A percentile compares a stretch with the other conserved stretches of the same genome.
phyloP scores from a whole-genome alignment of 768 basidiomycete genomes.

The Coprinopsis strossmayeri region DNA sequence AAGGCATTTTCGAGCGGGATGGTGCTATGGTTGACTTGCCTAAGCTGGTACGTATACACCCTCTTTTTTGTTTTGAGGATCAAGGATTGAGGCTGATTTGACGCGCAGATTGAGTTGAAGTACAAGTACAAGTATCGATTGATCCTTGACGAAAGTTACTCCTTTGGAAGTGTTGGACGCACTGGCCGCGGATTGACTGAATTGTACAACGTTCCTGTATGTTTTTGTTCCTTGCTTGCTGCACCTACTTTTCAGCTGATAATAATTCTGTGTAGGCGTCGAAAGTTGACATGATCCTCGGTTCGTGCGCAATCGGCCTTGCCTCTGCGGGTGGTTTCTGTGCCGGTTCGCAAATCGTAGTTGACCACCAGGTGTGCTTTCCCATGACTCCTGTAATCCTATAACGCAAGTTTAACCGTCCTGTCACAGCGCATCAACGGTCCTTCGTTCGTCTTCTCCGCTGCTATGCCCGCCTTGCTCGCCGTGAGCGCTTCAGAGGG shows the following conservation, averaged over 20 bases:
- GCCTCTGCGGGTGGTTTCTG: conserved; percentile 91
- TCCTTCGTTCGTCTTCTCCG: conserved; percentile 92
- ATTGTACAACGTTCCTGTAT: conserved; percentile 85
- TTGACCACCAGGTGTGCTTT: conserved; percentile 72
- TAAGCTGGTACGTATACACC: conserved; percentile 59
- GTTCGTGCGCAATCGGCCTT: conserved; percentile 81
- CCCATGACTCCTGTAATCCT: not conserved
- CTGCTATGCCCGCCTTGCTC: conserved; percentile 86
- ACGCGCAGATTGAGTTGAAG: conserved; percentile 81
- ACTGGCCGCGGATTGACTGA: conserved; percentile 96
- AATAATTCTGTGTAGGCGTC: conserved; percentile 44
- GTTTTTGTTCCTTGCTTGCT: conserved; percentile 17
- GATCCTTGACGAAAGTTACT: conserved; percentile 89
- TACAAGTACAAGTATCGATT: conserved; percentile 93
- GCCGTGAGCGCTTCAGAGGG: conserved; percentile 84
- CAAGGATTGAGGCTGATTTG: not conserved
- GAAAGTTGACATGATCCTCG: conserved; percentile 93
- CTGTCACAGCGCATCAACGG: conserved; percentile 82
- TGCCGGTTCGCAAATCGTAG: conserved; percentile 75
- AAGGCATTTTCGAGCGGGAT: conserved; percentile 95
- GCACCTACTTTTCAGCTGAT: not conserved
- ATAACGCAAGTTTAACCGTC: not conserved
- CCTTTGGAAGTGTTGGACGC: conserved; percentile 88
- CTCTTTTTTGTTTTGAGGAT: not conserved
- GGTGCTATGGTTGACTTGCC: conserved; percentile 91